Conservation (phyloP, 129 eudicot species). For the Helianthus tuberosus region DNA sequence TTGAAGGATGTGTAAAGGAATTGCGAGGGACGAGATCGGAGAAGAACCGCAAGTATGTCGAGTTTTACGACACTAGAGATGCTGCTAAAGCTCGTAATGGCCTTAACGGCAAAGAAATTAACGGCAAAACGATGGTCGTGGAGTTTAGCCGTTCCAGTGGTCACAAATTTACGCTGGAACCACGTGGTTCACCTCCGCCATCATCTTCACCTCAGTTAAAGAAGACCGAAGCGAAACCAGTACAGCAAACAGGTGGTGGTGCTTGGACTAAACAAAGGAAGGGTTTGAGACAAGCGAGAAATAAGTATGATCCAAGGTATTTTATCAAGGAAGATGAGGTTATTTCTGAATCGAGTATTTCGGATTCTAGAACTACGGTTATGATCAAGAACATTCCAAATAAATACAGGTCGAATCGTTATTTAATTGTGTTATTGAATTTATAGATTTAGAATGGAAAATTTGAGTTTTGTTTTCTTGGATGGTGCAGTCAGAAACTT, state of each 20-base stretch:
- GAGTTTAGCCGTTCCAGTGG: constrained; percentile 82
- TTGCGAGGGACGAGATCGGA: constrained; percentile 69
- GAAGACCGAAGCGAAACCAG: constrained; percentile 15
- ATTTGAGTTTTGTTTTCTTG: neutral
- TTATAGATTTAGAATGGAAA: neutral
- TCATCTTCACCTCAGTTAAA: constrained; percentile 10
- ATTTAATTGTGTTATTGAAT: neutral
- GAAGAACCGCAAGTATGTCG: constrained; percentile 64
- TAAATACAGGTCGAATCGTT: constrained; percentile 67
- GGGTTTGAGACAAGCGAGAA: constrained; percentile 34
- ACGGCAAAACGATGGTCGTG: constrained; percentile 49
- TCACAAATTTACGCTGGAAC: neutral
- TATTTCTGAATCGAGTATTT: constrained; percentile 43
- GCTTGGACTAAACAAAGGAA: constrained; percentile 42
- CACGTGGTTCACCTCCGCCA: constrained; percentile 12
- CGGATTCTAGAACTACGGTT: constrained; percentile 84
- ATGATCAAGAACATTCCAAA: constrained; percentile 97
- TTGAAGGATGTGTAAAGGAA: constrained; percentile 73
- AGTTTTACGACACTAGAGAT: constrained; percentile 74
- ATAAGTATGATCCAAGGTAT: constrained; percentile 61
- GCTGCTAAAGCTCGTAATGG: constrained; percentile 56
- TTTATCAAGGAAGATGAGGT: constrained; percentile 72
- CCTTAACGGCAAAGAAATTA: constrained; percentile 48
- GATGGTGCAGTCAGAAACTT: constrained; percentile 69
- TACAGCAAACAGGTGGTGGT: neutral